Evolutionary conservation across 148 eudicot species (phyloP).

Genomic region (Heliosperma pusillum): DNA sequence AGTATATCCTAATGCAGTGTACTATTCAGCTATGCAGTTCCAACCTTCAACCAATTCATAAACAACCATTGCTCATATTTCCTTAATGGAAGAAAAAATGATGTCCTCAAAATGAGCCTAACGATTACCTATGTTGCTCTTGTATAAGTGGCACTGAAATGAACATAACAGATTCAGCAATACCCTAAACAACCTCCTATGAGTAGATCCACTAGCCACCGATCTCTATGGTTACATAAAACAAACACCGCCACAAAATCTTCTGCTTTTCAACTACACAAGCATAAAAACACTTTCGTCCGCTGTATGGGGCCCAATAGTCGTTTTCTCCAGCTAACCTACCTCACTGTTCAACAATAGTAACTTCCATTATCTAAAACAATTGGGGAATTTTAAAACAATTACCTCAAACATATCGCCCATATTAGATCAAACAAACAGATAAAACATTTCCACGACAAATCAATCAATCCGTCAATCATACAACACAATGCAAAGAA

Average conservation of each 20-base stretch:
- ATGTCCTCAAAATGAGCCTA: too few relatives aligned
- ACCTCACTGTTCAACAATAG: not conserved
- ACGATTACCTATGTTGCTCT: too few relatives aligned
- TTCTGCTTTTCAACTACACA: not conserved
- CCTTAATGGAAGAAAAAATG: not conserved
- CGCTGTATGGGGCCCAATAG: too few relatives aligned
- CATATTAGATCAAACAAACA: not conserved
- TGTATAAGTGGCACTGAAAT: too few relatives aligned
- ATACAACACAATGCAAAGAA: not conserved
- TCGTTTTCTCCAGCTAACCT: not conserved
- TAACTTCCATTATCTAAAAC: not conserved
- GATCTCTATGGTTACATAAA: not conserved
- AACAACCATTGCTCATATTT: not conserved
- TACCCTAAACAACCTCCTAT: not conserved
- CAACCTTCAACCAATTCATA: not conserved
- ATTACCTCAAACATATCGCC: not conserved
- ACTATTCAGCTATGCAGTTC: not conserved
- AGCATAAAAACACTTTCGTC: not conserved
- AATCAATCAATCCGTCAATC: not conserved
- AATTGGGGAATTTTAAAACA: not conserved
- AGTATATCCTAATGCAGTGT: not conserved
- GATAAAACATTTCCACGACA: not conserved
- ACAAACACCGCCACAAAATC: not conserved
- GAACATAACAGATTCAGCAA: not conserved
- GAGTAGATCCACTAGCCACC: not conserved